phyloP scores from a whole-genome alignment of 805 yeast genomes.

The Candida endomychidarum region DNA sequence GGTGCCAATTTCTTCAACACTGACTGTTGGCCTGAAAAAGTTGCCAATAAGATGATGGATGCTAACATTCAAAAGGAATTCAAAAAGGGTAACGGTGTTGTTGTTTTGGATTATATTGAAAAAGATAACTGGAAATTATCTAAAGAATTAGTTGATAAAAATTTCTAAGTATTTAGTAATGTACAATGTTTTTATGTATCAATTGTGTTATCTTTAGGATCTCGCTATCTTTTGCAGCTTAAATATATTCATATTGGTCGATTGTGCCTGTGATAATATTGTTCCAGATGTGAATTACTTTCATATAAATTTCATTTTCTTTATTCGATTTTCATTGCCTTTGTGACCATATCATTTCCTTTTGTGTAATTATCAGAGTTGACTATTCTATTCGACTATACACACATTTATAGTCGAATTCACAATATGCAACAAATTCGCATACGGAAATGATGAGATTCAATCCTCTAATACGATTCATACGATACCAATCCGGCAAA shows the following conservation, averaged over 20 bases:
- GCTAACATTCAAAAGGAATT: conserved; percentile 48
- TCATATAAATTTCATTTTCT: too few species aligned
- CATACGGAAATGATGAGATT: conserved; percentile 1
- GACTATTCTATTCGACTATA: neutral
- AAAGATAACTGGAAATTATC: conserved; percentile 58
- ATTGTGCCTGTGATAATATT: too few species aligned
- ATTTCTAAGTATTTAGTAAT: conserved; percentile 33
- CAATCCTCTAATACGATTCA: conserved; percentile 1
- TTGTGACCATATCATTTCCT: too few species aligned
- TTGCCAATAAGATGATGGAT: conserved; percentile 51
- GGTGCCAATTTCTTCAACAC: conserved; percentile 72
- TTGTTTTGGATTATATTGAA: conserved; percentile 69
- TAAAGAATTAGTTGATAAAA: conserved; percentile 50
- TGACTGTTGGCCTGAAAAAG: conserved; percentile 71
- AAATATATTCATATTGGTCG: too few species aligned
- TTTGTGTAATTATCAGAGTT: too few species aligned
- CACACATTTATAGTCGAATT: neutral
- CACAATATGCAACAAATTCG: neutral
- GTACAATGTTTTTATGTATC: too few species aligned
- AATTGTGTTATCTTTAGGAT: too few species aligned
- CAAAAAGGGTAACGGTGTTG: conserved; percentile 59
- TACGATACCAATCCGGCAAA: conserved; percentile 5
- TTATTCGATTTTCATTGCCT: too few species aligned
- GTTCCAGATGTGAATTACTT: too few species aligned
- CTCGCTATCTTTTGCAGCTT: neutral